Base-by-base conservation (phyloP, 2,329 filamentous ascomycete species). In the Beauveria caledonica region DNA sequence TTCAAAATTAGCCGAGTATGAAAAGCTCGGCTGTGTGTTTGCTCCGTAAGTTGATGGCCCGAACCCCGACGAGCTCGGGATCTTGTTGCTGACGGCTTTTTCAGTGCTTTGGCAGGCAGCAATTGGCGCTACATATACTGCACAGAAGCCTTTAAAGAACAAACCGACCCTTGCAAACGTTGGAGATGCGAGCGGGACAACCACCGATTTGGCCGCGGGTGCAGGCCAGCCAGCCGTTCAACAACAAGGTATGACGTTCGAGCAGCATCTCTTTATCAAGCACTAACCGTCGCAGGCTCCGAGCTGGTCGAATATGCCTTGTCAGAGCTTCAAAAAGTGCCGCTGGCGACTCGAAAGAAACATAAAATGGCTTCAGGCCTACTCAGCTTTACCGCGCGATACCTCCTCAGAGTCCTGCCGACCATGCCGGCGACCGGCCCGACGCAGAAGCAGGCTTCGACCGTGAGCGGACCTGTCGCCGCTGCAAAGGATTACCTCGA, bases 301-400 rank as follows among this genome's bases (percentile, higher is more conserved):
- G 80, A 84, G 54, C 72, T 82, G 17, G 80, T 84, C 60, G 78
- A 81, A 50, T 74, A 77, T 29, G 82, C 82, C 5, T 70, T 80
- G 60, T 68, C 70, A 46, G 79, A 83, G 63, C 73, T 85, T 44
- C 72, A 71, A 45, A 81, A 80, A 67, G 73, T 82, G 17, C 77
- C 80, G 29, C 71, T 73, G n/a, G 73, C 77, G 13, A 68, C 73
- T 4, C 75, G 78, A 62, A 71, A 75, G 62, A 76, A 76, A 62
- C 71, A 73, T 40, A 77, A 74, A 65, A 78, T 77, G 60, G 73
- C 76, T 45, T 69, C 73, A 11, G 75, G 82, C 56, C 68, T 84
- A 11, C 56, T 76, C 17, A 75, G 74, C 29, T 73, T 72, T 2
- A 63, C 75, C 9, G 65, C 80, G 19, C 75, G 76, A 49, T 76